Base-by-base conservation (phyloP, 257 asterid species). In the Solanum pinnatisectum region DNA sequence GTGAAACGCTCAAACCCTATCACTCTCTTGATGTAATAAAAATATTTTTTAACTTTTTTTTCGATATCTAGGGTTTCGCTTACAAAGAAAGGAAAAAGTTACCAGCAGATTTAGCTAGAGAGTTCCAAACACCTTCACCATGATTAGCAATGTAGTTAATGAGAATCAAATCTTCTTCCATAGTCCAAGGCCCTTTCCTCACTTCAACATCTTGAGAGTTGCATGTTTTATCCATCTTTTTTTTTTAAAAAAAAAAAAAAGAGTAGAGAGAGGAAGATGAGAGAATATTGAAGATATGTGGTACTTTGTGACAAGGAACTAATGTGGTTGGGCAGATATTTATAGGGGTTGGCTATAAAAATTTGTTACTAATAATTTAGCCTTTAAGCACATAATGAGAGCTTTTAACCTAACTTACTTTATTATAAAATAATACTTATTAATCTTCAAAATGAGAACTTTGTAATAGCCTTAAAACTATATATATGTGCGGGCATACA, bases 111-210 rank as follows among this genome's bases (percentile, higher is more conserved):
- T 96, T 92, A 88, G 99, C 98, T 70, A 97, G 92, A 1, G 98
- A 93, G 70, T 97, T 97, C 99, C 99, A 97, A 25, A 97, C 98
- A 72, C 99, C 99, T 94, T 97, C 99, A 3, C 99, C 99, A n/a
- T 97, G 99, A 89, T 96, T 97, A 1, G 97, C 98, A 84, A 97
- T 97, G 91, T 97, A 95, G 90, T 97, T 97, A 87, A 97, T 97
- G 93, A 97, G 97, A 85, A 97, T 96, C 36, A 97, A 91, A 90
- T 97, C 99, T 86, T 97, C 99, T 89, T 97, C 99, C 99, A 97
- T 97, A 23, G 99, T 97, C 99, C 99, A 97, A 84, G 99, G 99
- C 9, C 99, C 99, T 94, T 96, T 97, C 93, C 99, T 93, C 86
- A 97, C 98, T 92, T 97, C 98, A 88, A 84, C 94, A 39, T 96